Evolutionary conservation across 345 rosid genomes (phyloP).

Genomic region (Euphorbia pulcherrima): DNA sequence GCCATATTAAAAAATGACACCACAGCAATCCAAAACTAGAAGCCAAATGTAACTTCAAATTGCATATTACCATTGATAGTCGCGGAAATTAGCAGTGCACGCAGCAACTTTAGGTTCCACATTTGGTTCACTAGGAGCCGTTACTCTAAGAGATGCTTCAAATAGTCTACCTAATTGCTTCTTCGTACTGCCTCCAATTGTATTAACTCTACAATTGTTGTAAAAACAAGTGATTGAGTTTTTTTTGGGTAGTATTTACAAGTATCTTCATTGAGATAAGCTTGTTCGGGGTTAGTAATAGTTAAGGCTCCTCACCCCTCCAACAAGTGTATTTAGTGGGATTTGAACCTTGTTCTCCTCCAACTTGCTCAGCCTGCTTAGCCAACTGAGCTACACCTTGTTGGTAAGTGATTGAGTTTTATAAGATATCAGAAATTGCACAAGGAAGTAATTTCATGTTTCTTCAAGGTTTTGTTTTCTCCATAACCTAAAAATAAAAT

Average conservation of each 20-base stretch:
- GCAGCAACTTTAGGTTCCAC: conserved; percentile 69
- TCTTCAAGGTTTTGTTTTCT: not conserved
- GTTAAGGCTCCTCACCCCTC: no score
- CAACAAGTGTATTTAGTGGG: no score
- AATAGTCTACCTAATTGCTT: conserved; percentile 54
- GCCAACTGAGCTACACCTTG: no score
- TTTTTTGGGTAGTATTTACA: no score
- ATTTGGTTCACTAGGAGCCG: conserved; percentile 56
- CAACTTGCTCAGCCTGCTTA: no score
- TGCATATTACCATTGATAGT: conserved; percentile 74
- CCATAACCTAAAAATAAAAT: not conserved
- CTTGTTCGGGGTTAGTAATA: no score
- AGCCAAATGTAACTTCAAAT: not conserved
- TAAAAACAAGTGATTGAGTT: no score
- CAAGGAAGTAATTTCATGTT: not conserved
- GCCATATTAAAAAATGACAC: not conserved
- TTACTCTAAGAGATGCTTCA: conserved; percentile 49
- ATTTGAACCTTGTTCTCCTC: no score
- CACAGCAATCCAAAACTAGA: not conserved
- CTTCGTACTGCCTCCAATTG: conserved; percentile 55
- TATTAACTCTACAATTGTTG: no score
- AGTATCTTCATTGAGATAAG: no score
- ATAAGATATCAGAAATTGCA: not conserved
- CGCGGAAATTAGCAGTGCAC: conserved; percentile 65
- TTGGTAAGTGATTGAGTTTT: no score